phyloP scores from a whole-genome alignment of 148 eudicot species.

The Cornus controversa region DNA sequence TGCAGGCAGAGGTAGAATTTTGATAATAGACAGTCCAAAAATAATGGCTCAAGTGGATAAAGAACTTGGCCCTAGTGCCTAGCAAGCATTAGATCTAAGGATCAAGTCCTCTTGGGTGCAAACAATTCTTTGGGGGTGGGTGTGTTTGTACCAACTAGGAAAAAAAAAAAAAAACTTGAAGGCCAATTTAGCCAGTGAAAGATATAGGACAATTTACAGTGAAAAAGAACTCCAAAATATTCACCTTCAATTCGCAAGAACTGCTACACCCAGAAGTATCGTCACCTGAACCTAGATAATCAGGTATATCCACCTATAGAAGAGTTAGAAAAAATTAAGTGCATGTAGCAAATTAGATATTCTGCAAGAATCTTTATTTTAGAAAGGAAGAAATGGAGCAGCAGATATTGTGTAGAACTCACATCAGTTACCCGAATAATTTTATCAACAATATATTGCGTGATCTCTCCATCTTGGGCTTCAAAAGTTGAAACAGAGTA shows the following conservation, averaged over 20 bases:
- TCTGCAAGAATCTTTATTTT: background rate
- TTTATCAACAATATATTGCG: slow-evolving; percentile 45
- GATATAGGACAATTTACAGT: background rate
- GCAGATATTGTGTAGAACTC: slow-evolving; percentile 5
- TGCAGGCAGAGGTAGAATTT: background rate
- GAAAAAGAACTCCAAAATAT: slow-evolving; percentile 2
- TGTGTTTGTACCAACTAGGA: too few relatives aligned
- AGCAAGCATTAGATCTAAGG: too few relatives aligned
- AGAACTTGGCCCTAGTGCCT: too few relatives aligned
- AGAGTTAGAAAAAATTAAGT: background rate
- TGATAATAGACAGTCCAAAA: background rate
- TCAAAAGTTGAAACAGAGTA: slow-evolving; percentile 61
- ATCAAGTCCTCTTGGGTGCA: too few relatives aligned
- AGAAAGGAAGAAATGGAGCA: background rate
- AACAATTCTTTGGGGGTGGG: too few relatives aligned
- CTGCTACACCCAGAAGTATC: slow-evolving; percentile 37
- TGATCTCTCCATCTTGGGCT: slow-evolving; percentile 49
- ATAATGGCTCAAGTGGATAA: background rate
- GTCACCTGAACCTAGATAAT: slow-evolving; percentile 27
- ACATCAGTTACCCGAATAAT: slow-evolving; percentile 47
- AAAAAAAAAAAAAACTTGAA: too few relatives aligned
- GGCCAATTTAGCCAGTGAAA: background rate
- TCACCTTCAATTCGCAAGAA: slow-evolving; percentile 62
- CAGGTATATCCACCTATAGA: slow-evolving; percentile 33
- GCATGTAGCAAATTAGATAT: slow-evolving; percentile 6